Conservation (phyloP, 495 filamentous ascomycete species). For the Penicillium flavigenum region DNA sequence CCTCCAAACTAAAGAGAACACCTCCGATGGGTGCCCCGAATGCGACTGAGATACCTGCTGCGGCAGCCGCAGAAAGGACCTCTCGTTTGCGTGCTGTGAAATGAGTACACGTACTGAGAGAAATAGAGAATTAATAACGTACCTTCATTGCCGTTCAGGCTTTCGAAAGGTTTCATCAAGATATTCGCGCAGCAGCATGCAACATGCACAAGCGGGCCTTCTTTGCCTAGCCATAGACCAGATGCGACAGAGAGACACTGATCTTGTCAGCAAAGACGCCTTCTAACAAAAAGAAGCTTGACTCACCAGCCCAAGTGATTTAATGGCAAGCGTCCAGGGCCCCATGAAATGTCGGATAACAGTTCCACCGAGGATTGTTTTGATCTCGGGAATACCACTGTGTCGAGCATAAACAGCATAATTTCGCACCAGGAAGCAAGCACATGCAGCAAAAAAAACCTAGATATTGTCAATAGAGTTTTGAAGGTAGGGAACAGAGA, state of each 20-base stretch:
- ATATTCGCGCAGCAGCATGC: constrained; percentile 97
- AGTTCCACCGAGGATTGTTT: constrained; percentile 93
- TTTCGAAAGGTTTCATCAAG: constrained; percentile 86
- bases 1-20: constrained; percentile 88
- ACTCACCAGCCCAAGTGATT: constrained; percentile 84
- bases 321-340: constrained; percentile 87
- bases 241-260: constrained; percentile 89
- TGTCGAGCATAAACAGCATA: constrained; percentile 91
- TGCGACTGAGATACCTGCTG: constrained; percentile 93
- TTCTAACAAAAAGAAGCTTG: neutral
- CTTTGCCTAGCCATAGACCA: constrained; percentile 97
- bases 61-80: constrained; percentile 89
- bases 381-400: constrained; percentile 97
- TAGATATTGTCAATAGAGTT: constrained; percentile 36
- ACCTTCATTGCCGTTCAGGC: constrained; percentile 88
- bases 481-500: constrained; percentile 10
- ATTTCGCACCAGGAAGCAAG: constrained; percentile 74
- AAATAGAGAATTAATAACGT: constrained; percentile 15
- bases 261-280: constrained; percentile 13
- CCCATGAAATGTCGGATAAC: constrained; percentile 91
- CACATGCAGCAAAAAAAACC: constrained; percentile 77
- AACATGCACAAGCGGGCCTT: constrained; percentile 95
- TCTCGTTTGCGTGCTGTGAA: constrained; percentile 86
- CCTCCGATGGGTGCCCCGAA: constrained; percentile 97
- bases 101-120: constrained; percentile 4